These are phyloP conservation scores for Diplogelasinospora grovesii DNA, from an alignment of 495 filamentous ascomycete species.

Conservation along the genomic window DNA sequence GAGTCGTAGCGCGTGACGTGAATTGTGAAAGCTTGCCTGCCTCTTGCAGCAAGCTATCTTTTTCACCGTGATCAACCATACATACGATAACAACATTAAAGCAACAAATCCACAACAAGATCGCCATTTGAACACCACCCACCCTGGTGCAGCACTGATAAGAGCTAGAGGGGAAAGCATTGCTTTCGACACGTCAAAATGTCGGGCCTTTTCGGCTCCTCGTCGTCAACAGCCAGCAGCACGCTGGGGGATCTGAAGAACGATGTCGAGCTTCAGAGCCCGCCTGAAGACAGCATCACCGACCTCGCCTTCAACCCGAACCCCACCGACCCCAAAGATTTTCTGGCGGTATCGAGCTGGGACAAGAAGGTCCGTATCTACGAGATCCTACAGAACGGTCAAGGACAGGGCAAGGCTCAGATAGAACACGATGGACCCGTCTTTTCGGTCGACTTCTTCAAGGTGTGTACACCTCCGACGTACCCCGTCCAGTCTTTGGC, in stretches of 20 bases:
- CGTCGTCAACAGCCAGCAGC: conserved; percentile 47
- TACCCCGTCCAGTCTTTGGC: neutral
- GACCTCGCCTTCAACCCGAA: conserved; percentile 69
- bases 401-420: conserved; percentile 62
- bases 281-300: conserved; percentile 79
- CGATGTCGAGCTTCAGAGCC: conserved; percentile 69
- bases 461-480: conserved; percentile 45
- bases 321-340: conserved; percentile 49
- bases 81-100: too few relatives aligned
- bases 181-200: conserved; percentile 29
- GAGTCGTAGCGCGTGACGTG: too few relatives aligned
- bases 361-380: conserved; percentile 90
- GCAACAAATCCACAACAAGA: too few relatives aligned
- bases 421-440: conserved; percentile 71
- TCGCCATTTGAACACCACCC: too few relatives aligned
- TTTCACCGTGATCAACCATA: too few relatives aligned
- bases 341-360: conserved; percentile 81
- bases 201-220: conserved; percentile 61
- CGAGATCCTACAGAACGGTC: conserved; percentile 64
- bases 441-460: conserved; percentile 71
- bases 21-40: too few relatives aligned
- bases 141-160: too few relatives aligned
- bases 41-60: too few relatives aligned
- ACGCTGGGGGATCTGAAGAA: conserved; percentile 87
- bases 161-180: neutral